Evolutionary conservation across 495 filamentous ascomycete genomes (phyloP), one percentile per base, ranked within the genome.

Genomic region (Pyrenopolyporus hunteri): DNA sequence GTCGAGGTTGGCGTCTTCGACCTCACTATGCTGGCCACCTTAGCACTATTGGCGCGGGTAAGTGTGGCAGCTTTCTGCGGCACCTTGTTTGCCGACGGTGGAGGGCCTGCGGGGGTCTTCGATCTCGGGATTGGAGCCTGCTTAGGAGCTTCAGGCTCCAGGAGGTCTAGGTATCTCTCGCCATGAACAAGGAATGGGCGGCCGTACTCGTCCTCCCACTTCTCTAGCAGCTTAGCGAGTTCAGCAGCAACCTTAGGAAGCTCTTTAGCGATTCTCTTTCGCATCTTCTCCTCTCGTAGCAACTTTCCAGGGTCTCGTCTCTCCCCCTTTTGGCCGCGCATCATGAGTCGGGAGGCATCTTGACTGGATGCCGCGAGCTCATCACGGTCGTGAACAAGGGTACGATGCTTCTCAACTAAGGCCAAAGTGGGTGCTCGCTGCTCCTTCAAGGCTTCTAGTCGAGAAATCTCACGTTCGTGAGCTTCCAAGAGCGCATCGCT

Each of bases 281-380:
- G 85, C 91, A 97, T 94, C 81, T 97, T 98, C 77, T 99, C 94
- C 70, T 99, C 94, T 19, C 94, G 83, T 23, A 99, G 78, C n/a
- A 99, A 80, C 72, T 95, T 91, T 22, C 91, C 92, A 0, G 94
- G 94, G 72, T 99, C 94, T 65, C 94, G 89, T 67, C 85, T 87
- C 72, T 97, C 92, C 44, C 92, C 89, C 75, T 93, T 96, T 51
- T 87, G 85, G 2, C 93, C 93, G 32, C 92, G 89, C 57, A 83
- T 82, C 86, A 97, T 90, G 10, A 99, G 80, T 20, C 94, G 87
- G 17, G 92, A 97, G 22, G 95, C 92, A 77, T 99, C 95, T 66
- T 95, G 91, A 65, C 90, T 93, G 0, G 92, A 92, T 16, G 86
- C 79, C n/a, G 86, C 83, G 25, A 99, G 82, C 57, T 96, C 88